phyloP scores from a whole-genome alignment of 1,139 yeast genomes.

The Komagataea norvegica region DNA sequence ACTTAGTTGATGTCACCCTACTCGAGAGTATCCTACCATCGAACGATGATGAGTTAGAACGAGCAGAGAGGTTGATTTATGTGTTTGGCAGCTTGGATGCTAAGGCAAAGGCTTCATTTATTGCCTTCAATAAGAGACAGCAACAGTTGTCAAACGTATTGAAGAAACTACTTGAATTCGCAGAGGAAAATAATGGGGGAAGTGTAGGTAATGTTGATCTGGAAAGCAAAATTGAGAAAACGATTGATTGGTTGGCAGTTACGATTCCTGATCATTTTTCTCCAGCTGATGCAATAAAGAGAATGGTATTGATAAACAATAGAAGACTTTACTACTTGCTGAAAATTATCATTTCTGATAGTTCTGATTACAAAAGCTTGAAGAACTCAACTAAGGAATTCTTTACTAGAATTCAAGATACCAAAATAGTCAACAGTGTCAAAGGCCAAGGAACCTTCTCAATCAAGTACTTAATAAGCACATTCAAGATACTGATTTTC shows the following conservation, averaged over 20 bases:
- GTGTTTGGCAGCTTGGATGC: slow-evolving; percentile 48
- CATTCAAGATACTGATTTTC: slow-evolving; percentile 52
- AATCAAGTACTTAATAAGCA: slow-evolving; percentile 45
- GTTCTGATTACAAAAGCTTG: slow-evolving; percentile 57
- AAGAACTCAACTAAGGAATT: slow-evolving; percentile 60
- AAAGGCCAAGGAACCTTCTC: slow-evolving; percentile 35
- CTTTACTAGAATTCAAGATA: slow-evolving; percentile 46
- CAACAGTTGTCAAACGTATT: slow-evolving; percentile 44
- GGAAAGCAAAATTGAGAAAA: slow-evolving; percentile 44
- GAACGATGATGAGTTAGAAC: slow-evolving; percentile 38
- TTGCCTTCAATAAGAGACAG: slow-evolving; percentile 67
- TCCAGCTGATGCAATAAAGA: slow-evolving; percentile 44
- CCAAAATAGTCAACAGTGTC: slow-evolving; percentile 43
- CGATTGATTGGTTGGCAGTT: slow-evolving; percentile 59
- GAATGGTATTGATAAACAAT: slow-evolving; percentile 51
- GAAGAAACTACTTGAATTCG: slow-evolving; percentile 31
- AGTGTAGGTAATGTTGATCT: slow-evolving; percentile 26
- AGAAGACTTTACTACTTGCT: slow-evolving; percentile 53
- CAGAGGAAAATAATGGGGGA: slow-evolving; percentile 36
- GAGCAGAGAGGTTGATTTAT: slow-evolving; percentile 52
- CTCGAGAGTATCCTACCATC: slow-evolving; percentile 61
- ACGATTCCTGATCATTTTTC: slow-evolving; percentile 51
- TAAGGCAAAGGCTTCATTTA: slow-evolving; percentile 58
- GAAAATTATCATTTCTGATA: slow-evolving; percentile 49
- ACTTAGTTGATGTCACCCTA: slow-evolving; percentile 59